Percentiles rank a stretch among this genome's conserved stretches.
phyloP scores from a whole-genome alignment of 768 basidiomycete genomes.

The Lactifluus rugatus region DNA sequence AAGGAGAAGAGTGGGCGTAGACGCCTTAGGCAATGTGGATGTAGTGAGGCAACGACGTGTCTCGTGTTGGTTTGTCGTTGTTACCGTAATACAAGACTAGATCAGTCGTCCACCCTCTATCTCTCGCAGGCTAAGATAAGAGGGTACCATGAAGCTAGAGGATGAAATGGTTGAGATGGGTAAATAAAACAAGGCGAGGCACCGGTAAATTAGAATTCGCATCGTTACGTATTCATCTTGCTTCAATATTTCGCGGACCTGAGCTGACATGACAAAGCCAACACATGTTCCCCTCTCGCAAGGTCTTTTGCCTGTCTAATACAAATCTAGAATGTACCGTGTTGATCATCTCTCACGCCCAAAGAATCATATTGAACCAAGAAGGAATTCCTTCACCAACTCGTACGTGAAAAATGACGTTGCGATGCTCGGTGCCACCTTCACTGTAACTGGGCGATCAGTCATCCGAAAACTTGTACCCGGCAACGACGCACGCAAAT shows the following conservation, averaged over 20 bases:
- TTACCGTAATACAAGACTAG: neutral
- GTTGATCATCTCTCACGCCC: slow-evolving; percentile 12
- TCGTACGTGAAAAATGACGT: slow-evolving; percentile 83
- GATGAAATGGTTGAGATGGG: neutral
- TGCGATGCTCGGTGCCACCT: slow-evolving; percentile 85
- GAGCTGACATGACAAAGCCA: neutral
- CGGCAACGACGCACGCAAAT: slow-evolving; percentile 51
- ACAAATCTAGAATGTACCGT: slow-evolving; percentile 9
- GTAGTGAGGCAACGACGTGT: slow-evolving; percentile 16
- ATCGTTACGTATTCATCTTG: slow-evolving; percentile 1
- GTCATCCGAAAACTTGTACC: slow-evolving; percentile 1
- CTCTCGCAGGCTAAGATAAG: too few relatives aligned
- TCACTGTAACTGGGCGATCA: slow-evolving; percentile 40
- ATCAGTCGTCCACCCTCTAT: neutral
- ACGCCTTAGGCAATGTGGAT: slow-evolving; percentile 15
- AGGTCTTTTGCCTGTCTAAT: slow-evolving; percentile 1
- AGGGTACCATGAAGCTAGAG: neutral
- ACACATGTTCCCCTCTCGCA: neutral
- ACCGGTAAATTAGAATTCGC: neutral
- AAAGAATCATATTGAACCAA: slow-evolving; percentile 25
- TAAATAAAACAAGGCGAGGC: neutral
- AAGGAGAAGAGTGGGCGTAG: slow-evolving; percentile 7
- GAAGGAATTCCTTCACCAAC: slow-evolving; percentile 44
- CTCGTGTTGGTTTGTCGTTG: neutral
- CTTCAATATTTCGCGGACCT: too few relatives aligned